Percentiles rank a stretch among this genome's conserved stretches.
Conservation (phyloP, 768 basidiomycete species). For the Gloeostereum incarnatum region DNA sequence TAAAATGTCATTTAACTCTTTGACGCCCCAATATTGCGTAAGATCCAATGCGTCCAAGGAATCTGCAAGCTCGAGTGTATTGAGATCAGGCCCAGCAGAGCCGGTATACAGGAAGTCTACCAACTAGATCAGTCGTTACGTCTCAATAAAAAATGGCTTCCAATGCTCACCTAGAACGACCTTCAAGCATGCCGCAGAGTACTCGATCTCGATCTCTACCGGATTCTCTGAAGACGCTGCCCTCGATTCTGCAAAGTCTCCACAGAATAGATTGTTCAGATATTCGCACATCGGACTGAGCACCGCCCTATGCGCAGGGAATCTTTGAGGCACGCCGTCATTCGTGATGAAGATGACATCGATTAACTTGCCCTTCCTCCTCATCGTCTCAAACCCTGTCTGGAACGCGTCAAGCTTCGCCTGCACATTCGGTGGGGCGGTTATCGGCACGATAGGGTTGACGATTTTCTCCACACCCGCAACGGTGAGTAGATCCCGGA, state of each 20-base stretch:
- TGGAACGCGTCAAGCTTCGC: constrained; percentile 10
- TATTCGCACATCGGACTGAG: constrained; percentile 21
- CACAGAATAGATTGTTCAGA: constrained; percentile 21
- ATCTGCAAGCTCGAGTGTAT: constrained; percentile 9
- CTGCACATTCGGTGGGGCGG: too few species aligned
- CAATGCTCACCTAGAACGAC: constrained; percentile 18
- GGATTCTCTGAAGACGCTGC: constrained; percentile 6
- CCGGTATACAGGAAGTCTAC: constrained; percentile 25
- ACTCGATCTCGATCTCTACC: constrained; percentile 3
- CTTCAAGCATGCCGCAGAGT: constrained; percentile 14
- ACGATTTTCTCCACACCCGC: constrained; percentile 21
- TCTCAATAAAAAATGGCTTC: not conserved
- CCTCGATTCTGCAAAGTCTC: constrained; percentile 13
- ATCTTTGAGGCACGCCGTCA: constrained; percentile 11
- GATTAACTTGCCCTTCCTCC: constrained; percentile 19
- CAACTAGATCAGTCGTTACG: too few species aligned
- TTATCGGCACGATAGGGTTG: constrained; percentile 5
- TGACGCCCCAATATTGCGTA: constrained; percentile 17
- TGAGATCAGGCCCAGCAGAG: constrained; percentile 3
- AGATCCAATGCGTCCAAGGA: constrained; percentile 9
- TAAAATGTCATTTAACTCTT: constrained; percentile 14
- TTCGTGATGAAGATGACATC: constrained; percentile 25
- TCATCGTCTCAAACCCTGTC: constrained; percentile 21
- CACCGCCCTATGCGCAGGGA: constrained; percentile 31
- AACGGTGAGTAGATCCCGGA: constrained; percentile 19